phyloP scores from a whole-genome alignment of 163 green algal genomes.

The Coccomyxa subellipsoidea region DNA sequence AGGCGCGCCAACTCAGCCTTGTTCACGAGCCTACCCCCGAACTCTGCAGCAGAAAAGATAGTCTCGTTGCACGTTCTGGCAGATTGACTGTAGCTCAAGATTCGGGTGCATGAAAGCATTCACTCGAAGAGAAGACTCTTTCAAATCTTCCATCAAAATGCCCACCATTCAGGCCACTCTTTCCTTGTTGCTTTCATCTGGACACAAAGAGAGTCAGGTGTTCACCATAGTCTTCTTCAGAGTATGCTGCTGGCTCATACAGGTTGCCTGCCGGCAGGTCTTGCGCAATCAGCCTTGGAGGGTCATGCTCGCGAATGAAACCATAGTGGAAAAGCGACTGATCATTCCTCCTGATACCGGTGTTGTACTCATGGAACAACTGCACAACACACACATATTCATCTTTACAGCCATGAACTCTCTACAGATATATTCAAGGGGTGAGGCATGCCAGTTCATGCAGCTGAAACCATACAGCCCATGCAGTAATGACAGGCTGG shows the following conservation, averaged over 20 bases:
- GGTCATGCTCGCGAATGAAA: neutral
- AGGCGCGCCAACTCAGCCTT: neutral
- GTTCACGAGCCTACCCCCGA: neutral
- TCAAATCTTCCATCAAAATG: neutral
- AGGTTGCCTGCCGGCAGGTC: constrained; percentile 7
- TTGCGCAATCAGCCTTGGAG: neutral
- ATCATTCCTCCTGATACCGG: neutral
- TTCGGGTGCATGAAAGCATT: neutral
- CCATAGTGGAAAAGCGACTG: constrained; percentile 8
- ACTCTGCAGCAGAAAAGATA: neutral
- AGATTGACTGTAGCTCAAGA: neutral
- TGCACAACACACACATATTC: neutral
- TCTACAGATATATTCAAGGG: no score
- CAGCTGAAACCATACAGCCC: neutral
- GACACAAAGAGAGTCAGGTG: neutral
- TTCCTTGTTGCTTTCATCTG: no score
- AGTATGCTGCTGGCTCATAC: neutral
- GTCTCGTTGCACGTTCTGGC: neutral
- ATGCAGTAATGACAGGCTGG: neutral
- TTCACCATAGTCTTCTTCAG: constrained; percentile 1
- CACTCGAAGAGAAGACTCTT: neutral
- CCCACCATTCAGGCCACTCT: no score
- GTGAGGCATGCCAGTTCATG: neutral
- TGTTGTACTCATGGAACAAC: neutral
- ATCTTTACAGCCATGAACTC: neutral